Evolutionary conservation across 2,329 filamentous ascomycete species (phyloP), one percentile per base, ranked within the genome.

Genomic region (Pseudocercospora musae): DNA sequence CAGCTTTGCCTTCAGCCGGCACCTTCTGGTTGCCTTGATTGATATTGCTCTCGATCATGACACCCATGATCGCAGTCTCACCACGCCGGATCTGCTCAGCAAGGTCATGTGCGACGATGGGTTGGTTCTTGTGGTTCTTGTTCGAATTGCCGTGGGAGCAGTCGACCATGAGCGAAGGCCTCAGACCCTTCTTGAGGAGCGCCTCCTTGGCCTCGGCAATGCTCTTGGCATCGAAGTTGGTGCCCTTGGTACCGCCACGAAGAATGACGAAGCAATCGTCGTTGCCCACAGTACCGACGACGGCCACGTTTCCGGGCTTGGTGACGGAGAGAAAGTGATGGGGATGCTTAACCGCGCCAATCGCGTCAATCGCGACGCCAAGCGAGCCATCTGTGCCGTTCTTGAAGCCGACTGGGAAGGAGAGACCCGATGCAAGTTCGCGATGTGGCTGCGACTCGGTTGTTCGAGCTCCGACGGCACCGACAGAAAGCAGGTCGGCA

Each of bases 41-140:
- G 79, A 98, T 96, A 78, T 98, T 91, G 78, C 91, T 96, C 82
- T 99, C 95, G 73, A 99, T 96, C 95, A 99, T 99, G 63, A 98
- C 91, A 72, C 95, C 95, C 87, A 97, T 94, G 73, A 99, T 95
- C 54, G 83, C 89, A 2, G 85, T 84, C 80, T 98, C 94, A 37
- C 95, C 95, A 62, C 84, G 86, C 59, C 88, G 84, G 63, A 99
- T 90, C 80, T 99, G 95, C 73, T 90, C 87, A 1, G 91, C 92
- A 61, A 99, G 77, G 10, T 83, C 85, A 56, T 87, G 87, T 3
- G 92, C 93, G 20, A 99, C 95, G 83, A 94, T 92, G 69, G 93
- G 93, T 80, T 99, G 95, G 79, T 98, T 99, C 81, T 88, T 92
- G 84, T 98, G 94, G 79, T 98, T 87, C 85, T 99, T 99, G 46